phyloP scores from a whole-genome alignment of 2,329 filamentous ascomycete species.

The Drechslerella dactyloides region DNA sequence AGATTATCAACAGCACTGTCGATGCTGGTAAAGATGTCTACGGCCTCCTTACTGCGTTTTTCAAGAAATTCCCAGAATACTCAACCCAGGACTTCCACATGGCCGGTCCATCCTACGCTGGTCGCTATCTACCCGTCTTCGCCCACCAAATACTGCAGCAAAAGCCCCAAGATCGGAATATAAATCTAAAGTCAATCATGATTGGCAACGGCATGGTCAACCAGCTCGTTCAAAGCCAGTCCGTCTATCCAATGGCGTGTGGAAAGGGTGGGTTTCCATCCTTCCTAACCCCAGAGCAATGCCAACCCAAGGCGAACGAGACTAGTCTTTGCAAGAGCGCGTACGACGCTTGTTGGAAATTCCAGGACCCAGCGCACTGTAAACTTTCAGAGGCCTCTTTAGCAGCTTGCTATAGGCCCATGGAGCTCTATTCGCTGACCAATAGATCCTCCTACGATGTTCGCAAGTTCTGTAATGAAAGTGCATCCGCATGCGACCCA shows the following conservation, averaged over 20 bases:
- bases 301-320: conserved; percentile 88
- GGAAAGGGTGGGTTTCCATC: conserved; percentile 92
- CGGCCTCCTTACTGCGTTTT: conserved; percentile 94
- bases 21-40: conserved; percentile 98
- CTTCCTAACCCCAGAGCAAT: conserved; percentile 77
- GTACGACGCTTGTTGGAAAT: conserved; percentile 89
- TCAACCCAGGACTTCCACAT: conserved; percentile 96
- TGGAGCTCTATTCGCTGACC: conserved; percentile 90
- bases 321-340: conserved; percentile 86
- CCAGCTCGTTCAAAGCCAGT: conserved; percentile 86
- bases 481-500: conserved; percentile 85
- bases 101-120: conserved; percentile 90
- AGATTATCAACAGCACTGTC: conserved; percentile 85
- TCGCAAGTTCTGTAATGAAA: conserved; percentile 83
- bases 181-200: conserved; percentile 92
- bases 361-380: conserved; percentile 85
- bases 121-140: conserved; percentile 93
- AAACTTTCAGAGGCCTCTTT: conserved; percentile 88
- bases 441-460: conserved; percentile 96
- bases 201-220: conserved; percentile 98
- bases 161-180: conserved; percentile 89
- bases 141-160: conserved; percentile 88
- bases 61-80: conserved; percentile 98
- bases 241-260: conserved; percentile 97
- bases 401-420: conserved; percentile 99